Percentiles rank a stretch among this genome's conserved stretches.
These are phyloP conservation scores for Euphorbia schlechtendalii DNA, from an alignment of 441 rosid genomes.

Conservation along the genomic window DNA sequence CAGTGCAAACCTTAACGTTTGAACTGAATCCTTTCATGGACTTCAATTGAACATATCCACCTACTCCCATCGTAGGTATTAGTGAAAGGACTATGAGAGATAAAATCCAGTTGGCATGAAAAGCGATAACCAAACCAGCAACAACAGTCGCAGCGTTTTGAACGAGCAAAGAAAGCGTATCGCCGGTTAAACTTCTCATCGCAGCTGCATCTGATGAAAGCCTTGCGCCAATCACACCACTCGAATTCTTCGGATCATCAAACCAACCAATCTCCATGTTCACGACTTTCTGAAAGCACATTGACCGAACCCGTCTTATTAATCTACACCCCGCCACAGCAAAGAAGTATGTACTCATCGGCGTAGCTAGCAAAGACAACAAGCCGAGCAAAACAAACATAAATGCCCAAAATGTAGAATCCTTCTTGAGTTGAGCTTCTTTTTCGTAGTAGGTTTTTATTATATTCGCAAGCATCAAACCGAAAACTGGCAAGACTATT, in stretches of 20 bases:
- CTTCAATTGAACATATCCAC: conserved; percentile 47
- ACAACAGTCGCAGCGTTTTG: conserved; percentile 43
- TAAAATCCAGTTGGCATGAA: conserved; percentile 56
- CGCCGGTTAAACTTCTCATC: conserved; percentile 48
- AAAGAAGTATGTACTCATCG: conserved; percentile 43
- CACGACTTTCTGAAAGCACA: conserved; percentile 71
- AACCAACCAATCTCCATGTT: conserved; percentile 72
- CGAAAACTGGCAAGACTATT: conserved; percentile 44
- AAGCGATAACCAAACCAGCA: conserved; percentile 58
- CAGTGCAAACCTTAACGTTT: conserved; percentile 10
- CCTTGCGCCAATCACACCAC: conserved; percentile 61
- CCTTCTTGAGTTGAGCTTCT: conserved; percentile 34
- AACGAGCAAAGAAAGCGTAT: conserved; percentile 42
- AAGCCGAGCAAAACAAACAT: conserved; percentile 40
- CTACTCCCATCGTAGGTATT: conserved; percentile 48
- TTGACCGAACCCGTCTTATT: conserved; percentile 42
- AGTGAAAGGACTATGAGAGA: conserved; percentile 45
- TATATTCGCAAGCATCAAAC: conserved; percentile 39
- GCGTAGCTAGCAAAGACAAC: conserved; percentile 32
- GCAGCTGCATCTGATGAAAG: conserved; percentile 62
- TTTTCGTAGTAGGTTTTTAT: conserved; percentile 50
- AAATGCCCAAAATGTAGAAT: conserved; percentile 50
- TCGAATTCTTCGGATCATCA: conserved; percentile 52
- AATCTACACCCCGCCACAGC: conserved; percentile 55
- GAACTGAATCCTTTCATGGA: conserved; percentile 63